A percentile compares a stretch with the other conserved stretches of the same genome.
Conservation (phyloP, 164 flowering plant genomes). For the Macadamia tetraphylla region DNA sequence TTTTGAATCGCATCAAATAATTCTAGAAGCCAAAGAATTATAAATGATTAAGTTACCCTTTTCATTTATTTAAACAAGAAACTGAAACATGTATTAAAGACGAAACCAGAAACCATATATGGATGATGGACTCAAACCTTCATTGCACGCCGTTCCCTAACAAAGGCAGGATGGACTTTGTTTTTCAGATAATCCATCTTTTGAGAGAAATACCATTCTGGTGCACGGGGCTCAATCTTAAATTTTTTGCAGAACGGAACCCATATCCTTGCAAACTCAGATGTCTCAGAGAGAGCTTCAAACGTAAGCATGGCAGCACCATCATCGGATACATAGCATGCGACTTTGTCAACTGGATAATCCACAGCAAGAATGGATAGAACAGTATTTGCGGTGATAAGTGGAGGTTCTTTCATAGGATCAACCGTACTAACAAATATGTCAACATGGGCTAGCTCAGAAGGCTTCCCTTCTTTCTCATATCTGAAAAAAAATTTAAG, state of each 20-base stretch:
- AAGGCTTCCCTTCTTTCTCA: constrained; percentile 80
- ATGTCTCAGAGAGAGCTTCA: constrained; percentile 80
- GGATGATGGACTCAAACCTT: constrained; percentile 39
- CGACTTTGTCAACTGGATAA: constrained; percentile 75
- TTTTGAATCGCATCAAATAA: no score
- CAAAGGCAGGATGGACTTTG: constrained; percentile 59
- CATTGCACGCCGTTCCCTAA: constrained; percentile 73
- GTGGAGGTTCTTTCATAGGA: constrained; percentile 86
- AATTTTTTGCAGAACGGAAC: constrained; percentile 83
- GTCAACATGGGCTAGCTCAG: constrained; percentile 64
- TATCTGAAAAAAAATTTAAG: constrained; percentile 36
- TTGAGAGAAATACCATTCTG: constrained; percentile 76
- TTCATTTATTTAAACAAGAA: no score
- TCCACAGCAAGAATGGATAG: constrained; percentile 83
- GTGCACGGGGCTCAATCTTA: constrained; percentile 77
- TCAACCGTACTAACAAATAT: constrained; percentile 85
- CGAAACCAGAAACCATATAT: not conserved
- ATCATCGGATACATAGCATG: constrained; percentile 90
- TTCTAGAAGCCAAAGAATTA: no score
- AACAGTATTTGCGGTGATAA: constrained; percentile 86
- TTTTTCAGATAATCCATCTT: constrained; percentile 65
- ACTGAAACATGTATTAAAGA: no score
- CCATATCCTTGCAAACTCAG: constrained; percentile 90
- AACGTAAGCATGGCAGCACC: constrained; percentile 94
- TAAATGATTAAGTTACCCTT: no score